phyloP scores from a whole-genome alignment of 352 stramenopile species.

The Pythium folliculosum region DNA sequence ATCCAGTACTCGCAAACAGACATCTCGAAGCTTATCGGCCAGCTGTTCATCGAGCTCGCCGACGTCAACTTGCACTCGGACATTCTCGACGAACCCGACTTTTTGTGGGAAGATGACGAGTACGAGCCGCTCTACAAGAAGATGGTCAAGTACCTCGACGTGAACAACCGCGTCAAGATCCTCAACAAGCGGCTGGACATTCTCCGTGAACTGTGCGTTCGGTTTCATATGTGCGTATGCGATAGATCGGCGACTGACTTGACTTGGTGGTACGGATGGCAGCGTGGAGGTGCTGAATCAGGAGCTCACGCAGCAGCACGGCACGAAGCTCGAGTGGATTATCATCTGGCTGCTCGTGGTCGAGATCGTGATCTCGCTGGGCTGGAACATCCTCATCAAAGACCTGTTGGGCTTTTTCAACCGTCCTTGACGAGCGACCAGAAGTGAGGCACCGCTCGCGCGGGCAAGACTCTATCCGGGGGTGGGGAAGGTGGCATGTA shows the following conservation, averaged over 20 bases:
- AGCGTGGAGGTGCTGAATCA: constrained; percentile 91
- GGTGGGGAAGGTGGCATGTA: neutral
- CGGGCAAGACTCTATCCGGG: neutral
- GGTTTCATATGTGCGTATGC: neutral
- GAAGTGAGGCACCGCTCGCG: neutral
- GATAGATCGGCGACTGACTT: neutral
- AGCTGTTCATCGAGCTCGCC: constrained; percentile 86
- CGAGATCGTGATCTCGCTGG: constrained; percentile 85
- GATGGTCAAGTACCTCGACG: constrained; percentile 91
- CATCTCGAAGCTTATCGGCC: constrained; percentile 91
- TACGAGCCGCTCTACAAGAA: constrained; percentile 91
- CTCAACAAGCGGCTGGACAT: constrained; percentile 94
- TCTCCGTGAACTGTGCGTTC: constrained; percentile 84
- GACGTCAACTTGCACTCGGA: constrained; percentile 94
- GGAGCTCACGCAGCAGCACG: constrained; percentile 85
- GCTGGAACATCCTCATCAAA: constrained; percentile 84
- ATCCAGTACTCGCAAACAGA: constrained; percentile 89
- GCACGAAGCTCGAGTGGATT: constrained; percentile 92
- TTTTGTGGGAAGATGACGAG: constrained; percentile 91
- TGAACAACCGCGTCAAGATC: constrained; percentile 89
- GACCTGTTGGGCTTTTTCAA: constrained; percentile 79
- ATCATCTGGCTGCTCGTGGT: constrained; percentile 92
- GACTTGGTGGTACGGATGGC: neutral
- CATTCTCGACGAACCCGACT: constrained; percentile 92
- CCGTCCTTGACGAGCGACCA: neutral